phyloP scores from a whole-genome alignment of 2,329 filamentous ascomycete genomes.

The Ophiocordyceps robertsii region DNA sequence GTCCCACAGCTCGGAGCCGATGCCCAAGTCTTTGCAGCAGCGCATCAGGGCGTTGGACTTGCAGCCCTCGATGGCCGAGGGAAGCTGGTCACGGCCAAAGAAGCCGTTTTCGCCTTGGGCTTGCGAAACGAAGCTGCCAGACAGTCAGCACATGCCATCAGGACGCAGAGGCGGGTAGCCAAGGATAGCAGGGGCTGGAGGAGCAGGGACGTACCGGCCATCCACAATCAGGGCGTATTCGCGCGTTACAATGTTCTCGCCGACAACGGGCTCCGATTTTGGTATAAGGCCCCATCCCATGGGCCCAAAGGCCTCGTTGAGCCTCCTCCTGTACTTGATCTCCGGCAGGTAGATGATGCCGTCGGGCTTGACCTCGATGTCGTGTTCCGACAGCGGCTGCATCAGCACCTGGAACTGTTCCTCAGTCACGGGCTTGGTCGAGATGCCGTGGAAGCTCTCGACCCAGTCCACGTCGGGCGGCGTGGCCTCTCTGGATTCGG shows the following conservation, averaged over 20 bases:
- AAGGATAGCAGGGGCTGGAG: background rate
- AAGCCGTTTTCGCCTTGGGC: slow-evolving; percentile 91
- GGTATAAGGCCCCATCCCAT: slow-evolving; percentile 93
- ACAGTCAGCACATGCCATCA: background rate
- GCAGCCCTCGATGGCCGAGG: slow-evolving; percentile 89
- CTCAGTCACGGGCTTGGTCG: slow-evolving; percentile 53
- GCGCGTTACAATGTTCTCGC: slow-evolving; percentile 66
- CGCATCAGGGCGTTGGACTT: slow-evolving; percentile 97
- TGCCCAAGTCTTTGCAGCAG: slow-evolving; percentile 94
- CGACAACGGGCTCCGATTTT: slow-evolving; percentile 71
- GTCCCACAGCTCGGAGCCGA: slow-evolving; percentile 94
- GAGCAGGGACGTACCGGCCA: slow-evolving; percentile 51
- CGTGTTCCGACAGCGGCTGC: slow-evolving; percentile 50
- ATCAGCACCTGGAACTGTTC: slow-evolving; percentile 58
- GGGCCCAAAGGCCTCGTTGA: slow-evolving; percentile 86
- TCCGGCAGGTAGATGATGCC: slow-evolving; percentile 93
- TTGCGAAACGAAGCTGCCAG: slow-evolving; percentile 70
- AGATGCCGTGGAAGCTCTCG: slow-evolving; percentile 69
- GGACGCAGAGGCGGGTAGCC: background rate
- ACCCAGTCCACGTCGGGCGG: slow-evolving; percentile 57
- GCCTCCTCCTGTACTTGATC: slow-evolving; percentile 88
- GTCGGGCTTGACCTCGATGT: slow-evolving; percentile 96
- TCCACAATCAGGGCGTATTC: slow-evolving; percentile 88
- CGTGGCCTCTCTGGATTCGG: background rate
- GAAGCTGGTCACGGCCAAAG: slow-evolving; percentile 79